phyloP scores from a whole-genome alignment of 2,329 filamentous ascomycete genomes.

The Phialophora macrospora region DNA sequence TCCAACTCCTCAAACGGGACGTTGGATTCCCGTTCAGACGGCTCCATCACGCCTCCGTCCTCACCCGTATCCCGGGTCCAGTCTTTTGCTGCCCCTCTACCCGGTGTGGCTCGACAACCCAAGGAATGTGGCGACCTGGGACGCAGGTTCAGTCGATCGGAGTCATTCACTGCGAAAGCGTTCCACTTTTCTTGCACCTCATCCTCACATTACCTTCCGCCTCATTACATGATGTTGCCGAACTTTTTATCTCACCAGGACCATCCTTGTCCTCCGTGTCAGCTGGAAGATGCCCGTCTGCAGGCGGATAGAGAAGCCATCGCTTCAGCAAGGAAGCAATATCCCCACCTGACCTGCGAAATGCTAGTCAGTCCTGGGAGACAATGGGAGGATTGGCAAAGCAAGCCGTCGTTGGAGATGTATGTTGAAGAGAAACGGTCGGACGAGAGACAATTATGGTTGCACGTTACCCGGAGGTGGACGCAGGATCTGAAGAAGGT shows the following conservation, averaged over 20 bases:
- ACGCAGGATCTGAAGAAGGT: constrained; percentile 38
- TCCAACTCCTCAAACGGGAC: constrained; percentile 35
- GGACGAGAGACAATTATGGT: constrained; percentile 39
- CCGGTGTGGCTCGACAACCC: constrained; percentile 34
- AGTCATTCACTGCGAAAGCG: constrained; percentile 27
- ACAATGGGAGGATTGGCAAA: constrained; percentile 36
- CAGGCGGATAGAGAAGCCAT: constrained; percentile 34
- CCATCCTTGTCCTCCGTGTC: constrained; percentile 39
- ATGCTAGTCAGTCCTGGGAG: constrained; percentile 37
- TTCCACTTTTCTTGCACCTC: constrained; percentile 39
- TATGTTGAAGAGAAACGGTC: constrained; percentile 38
- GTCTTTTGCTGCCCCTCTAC: constrained; percentile 32
- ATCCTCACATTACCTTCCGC: constrained; percentile 31
- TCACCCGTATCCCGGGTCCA: constrained; percentile 30
- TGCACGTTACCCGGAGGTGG: constrained; percentile 38
- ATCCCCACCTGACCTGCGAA: constrained; percentile 36
- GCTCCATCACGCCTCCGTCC: constrained; percentile 26
- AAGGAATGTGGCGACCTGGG: constrained; percentile 30
- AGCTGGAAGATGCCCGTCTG: constrained; percentile 33
- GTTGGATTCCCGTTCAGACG: constrained; percentile 32
- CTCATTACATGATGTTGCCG: constrained; percentile 38
- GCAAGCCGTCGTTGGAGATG: constrained; percentile 34
- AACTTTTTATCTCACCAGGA: constrained; percentile 38
- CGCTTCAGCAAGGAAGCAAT: constrained; percentile 28
- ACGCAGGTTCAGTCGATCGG: constrained; percentile 24